phyloP scores from a whole-genome alignment of 331 rosid genomes.

The Telfairia occidentalis region DNA sequence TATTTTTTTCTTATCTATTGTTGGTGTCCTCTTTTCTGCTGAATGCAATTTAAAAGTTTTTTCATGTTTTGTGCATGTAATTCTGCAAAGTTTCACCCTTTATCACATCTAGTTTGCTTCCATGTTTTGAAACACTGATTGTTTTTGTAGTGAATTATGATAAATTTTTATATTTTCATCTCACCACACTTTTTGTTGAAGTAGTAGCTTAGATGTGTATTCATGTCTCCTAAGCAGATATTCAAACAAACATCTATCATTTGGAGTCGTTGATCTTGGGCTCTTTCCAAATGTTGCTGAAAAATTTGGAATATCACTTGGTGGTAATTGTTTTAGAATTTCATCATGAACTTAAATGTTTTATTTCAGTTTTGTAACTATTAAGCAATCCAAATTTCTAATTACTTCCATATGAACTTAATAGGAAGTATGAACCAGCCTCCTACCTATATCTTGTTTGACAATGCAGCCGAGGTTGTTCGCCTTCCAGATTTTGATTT shows the following conservation, averaged over 20 bases:
- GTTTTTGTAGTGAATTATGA: background rate
- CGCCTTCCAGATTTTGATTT: constrained; percentile 64
- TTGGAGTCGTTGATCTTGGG: constrained; percentile 86
- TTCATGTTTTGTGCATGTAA: background rate
- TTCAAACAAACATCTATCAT: constrained; percentile 70
- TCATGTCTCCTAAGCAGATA: constrained; percentile 44
- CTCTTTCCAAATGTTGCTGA: constrained; percentile 90
- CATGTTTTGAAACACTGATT: background rate
- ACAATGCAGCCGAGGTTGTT: constrained; percentile 59
- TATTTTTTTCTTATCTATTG: background rate
- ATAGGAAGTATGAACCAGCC: constrained; percentile 83
- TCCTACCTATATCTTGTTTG: constrained; percentile 74
- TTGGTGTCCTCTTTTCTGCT: background rate
- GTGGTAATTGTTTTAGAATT: constrained; percentile 34
- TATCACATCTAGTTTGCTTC: background rate
- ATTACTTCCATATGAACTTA: background rate
- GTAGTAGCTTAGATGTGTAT: constrained; percentile 9
- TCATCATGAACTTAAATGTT: background rate
- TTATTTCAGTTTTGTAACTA: background rate
- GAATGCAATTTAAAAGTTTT: background rate
- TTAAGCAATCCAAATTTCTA: background rate
- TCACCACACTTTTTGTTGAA: background rate
- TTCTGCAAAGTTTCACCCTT: background rate
- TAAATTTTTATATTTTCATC: background rate
- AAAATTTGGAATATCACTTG: constrained; percentile 65